phyloP scores from a whole-genome alignment of 2,329 filamentous ascomycete genomes.

The Aspergillus sojae region DNA sequence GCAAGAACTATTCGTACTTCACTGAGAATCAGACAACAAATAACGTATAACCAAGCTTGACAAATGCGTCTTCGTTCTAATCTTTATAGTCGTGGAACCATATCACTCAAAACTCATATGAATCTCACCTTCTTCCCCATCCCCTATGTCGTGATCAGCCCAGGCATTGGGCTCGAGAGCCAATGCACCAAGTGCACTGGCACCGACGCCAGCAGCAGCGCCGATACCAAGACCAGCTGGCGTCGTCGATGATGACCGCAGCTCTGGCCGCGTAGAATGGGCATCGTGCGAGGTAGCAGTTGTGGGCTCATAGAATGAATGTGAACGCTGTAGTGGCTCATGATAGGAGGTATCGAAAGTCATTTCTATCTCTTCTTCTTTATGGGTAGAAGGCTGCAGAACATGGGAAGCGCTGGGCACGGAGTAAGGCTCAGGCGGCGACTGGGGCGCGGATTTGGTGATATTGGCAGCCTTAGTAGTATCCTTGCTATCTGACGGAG shows the following conservation, averaged over 20 bases:
- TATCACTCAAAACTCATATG: slow-evolving; percentile 77
- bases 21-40: slow-evolving; percentile 1
- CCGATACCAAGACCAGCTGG: slow-evolving; percentile 30
- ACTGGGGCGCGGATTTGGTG: slow-evolving; percentile 17
- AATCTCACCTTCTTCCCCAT: slow-evolving; percentile 75
- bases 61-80: slow-evolving; percentile 7
- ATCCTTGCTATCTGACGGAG: slow-evolving; percentile 36
- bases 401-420: slow-evolving; percentile 15
- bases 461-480: slow-evolving; percentile 35
- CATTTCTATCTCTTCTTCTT: slow-evolving; percentile 59
- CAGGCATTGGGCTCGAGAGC: slow-evolving; percentile 63
- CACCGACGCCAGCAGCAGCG: slow-evolving; percentile 23
- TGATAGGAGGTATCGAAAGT: slow-evolving; percentile 70
- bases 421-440: slow-evolving; percentile 22
- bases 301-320: slow-evolving; percentile 21
- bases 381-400: slow-evolving; percentile 14
- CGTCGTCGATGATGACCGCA: slow-evolving; percentile 37
- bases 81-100: slow-evolving; percentile 18
- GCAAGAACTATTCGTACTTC: neutral
- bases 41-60: slow-evolving; percentile 7
- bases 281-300: slow-evolving; percentile 12
- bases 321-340: slow-evolving; percentile 34
- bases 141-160: slow-evolving; percentile 67
- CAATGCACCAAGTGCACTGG: slow-evolving; percentile 31
- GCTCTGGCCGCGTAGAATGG: slow-evolving; percentile 26